A percentile compares a stretch with the other conserved stretches of the same genome.
These are phyloP conservation scores for Tribonema minus DNA, from an alignment of 108 stramenopile species.

Conservation along the genomic window DNA sequence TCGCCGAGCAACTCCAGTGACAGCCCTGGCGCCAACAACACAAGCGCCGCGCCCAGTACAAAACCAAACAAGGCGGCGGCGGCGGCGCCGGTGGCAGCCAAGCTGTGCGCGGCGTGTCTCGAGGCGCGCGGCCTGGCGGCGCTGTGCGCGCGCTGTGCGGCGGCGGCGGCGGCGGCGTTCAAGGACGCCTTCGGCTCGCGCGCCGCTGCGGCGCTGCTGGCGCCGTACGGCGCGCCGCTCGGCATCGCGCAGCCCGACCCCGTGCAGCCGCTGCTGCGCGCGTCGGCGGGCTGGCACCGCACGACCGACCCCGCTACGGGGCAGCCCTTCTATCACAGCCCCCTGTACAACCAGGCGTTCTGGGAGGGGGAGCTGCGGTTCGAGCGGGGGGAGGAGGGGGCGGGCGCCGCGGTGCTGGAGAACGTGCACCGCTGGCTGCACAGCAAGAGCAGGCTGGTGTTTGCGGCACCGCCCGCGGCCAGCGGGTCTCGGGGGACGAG, in stretches of 20 bases:
- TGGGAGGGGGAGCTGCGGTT: slow-evolving; percentile 7
- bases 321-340: slow-evolving; percentile 21
- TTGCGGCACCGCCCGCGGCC: too few relatives aligned
- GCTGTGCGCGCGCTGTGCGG: background rate
- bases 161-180: slow-evolving; percentile 2
- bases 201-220: background rate
- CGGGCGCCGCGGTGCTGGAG: background rate
- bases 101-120: too few relatives aligned
- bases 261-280: background rate
- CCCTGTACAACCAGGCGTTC: slow-evolving; percentile 7
- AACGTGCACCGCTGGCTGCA: too few relatives aligned
- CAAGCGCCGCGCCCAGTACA: too few relatives aligned
- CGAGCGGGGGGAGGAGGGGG: background rate
- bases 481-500: too few relatives aligned
- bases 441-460: too few relatives aligned
- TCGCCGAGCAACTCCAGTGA: too few relatives aligned
- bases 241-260: background rate
- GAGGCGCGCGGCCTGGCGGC: too few relatives aligned
- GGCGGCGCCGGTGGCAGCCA: too few relatives aligned
- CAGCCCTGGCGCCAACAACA: too few relatives aligned
- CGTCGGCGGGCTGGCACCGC: background rate
- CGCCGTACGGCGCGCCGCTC: background rate
- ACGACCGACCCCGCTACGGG: background rate
- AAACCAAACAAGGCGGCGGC: too few relatives aligned
- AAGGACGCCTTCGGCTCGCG: slow-evolving; percentile 15